These are phyloP conservation scores for Hymenoscyphus salicellus DNA, from an alignment of 2,329 filamentous ascomycete genomes.

Conservation along the genomic window DNA sequence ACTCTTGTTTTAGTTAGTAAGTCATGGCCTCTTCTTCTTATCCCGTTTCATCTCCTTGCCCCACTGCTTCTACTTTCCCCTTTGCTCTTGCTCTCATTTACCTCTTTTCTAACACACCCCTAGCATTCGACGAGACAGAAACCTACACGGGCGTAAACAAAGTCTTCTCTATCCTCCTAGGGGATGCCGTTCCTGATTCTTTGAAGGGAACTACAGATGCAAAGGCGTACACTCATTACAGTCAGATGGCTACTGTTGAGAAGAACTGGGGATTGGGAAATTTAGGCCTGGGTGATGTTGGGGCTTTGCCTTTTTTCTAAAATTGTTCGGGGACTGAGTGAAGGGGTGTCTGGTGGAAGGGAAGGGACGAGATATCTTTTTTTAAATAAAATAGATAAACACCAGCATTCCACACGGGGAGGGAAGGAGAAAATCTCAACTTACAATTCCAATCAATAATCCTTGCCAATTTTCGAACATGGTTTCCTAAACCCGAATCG, in stretches of 20 bases:
- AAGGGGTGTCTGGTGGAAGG: neutral
- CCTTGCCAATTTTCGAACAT: too few relatives aligned
- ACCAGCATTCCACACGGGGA: too few relatives aligned
- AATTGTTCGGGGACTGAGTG: neutral
- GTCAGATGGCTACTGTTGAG: constrained; percentile 56
- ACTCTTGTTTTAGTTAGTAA: constrained; percentile 67
- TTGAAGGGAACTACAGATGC: constrained; percentile 64
- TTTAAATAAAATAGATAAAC: too few relatives aligned
- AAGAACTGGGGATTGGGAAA: constrained; percentile 68
- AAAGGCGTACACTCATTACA: constrained; percentile 71
- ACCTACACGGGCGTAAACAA: constrained; percentile 64
- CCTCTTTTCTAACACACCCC: too few relatives aligned
- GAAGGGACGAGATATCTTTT: too few relatives aligned
- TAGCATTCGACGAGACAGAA: constrained; percentile 73
- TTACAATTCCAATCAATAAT: too few relatives aligned
- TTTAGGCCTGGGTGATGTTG: constrained; percentile 49
- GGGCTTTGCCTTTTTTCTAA: constrained; percentile 12
- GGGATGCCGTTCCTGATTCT: constrained; percentile 62
- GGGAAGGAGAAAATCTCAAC: too few relatives aligned
- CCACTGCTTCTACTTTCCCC: neutral
- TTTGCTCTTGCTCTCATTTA: constrained; percentile 45
- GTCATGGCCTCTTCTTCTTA: neutral
- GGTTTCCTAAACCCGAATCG: too few relatives aligned
- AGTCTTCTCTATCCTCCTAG: constrained; percentile 67
- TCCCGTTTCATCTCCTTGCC: neutral